Conservation (phyloP, 768 basidiomycete species). For the Boletus barrowsii region DNA sequence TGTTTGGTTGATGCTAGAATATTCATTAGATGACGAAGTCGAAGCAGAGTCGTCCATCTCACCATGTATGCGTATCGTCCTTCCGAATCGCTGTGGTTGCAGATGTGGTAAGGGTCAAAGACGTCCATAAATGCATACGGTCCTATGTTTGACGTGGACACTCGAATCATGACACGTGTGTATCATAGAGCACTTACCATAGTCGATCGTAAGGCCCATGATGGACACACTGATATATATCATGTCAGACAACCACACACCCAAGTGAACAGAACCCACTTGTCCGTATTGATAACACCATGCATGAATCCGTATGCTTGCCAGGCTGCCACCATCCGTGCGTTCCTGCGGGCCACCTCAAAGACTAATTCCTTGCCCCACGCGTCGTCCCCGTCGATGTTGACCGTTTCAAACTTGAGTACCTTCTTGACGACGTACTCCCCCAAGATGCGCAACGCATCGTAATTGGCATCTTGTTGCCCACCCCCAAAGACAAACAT, state of each 20-base stretch:
- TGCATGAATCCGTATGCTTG: conserved; percentile 95
- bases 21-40: background rate
- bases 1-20: conserved; percentile 64
- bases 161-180: background rate
- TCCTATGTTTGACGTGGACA: conserved; percentile 40
- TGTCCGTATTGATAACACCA: conserved; percentile 97
- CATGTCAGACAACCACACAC: conserved; percentile 4
- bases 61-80: conserved; percentile 76
- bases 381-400: conserved; percentile 43
- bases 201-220: conserved; percentile 75
- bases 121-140: conserved; percentile 97
- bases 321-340: conserved; percentile 92
- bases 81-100: conserved; percentile 82
- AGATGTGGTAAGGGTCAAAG: conserved; percentile 80
- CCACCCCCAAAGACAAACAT: conserved; percentile 74
- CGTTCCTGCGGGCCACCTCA: conserved; percentile 82
- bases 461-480: conserved; percentile 70
- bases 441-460: conserved; percentile 69
- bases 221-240: conserved; percentile 63
- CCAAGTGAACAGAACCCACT: conserved; percentile 42
- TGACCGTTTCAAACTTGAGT: conserved; percentile 42
- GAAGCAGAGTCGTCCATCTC: conserved; percentile 4
- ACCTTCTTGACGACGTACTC: conserved; percentile 72
- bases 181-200: conserved; percentile 39
- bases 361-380: conserved; percentile 74